These are phyloP conservation scores for Periconia sp. DNA, from an alignment of 2,329 filamentous ascomycete species.

Conservation along the genomic window DNA sequence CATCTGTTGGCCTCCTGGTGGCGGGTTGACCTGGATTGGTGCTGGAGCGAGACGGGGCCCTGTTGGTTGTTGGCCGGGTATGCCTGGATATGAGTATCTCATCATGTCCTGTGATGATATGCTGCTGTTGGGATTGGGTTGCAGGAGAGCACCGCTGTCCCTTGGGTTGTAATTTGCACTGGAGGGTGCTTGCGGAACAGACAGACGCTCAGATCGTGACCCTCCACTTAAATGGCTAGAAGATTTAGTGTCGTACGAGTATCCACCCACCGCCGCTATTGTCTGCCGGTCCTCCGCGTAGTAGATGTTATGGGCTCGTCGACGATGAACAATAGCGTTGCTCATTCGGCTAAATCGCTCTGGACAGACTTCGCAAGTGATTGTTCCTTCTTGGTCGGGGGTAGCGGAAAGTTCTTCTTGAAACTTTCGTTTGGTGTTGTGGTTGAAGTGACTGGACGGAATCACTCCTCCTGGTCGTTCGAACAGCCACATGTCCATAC, in stretches of 20 bases:
- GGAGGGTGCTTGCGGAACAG: background rate
- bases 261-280: no score
- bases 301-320: conserved; percentile 12
- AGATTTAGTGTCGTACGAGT: no score
- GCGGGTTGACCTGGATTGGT: no score
- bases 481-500: conserved; percentile 24
- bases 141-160: background rate
- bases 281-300: background rate
- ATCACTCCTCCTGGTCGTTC: conserved; percentile 19
- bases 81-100: no score
- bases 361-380: conserved; percentile 7
- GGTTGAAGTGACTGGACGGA: background rate
- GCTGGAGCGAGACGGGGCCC: no score
- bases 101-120: background rate
- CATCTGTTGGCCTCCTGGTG: no score
- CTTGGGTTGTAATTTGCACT: background rate
- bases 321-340: conserved; percentile 15
- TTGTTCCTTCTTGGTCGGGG: background rate
- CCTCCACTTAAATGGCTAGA: background rate
- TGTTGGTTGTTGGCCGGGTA: no score
- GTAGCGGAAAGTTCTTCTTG: background rate
- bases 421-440: background rate
- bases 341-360: background rate
- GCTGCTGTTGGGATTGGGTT: background rate
- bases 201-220: background rate